Conservation (phyloP, 805 yeast genomes). For the Candida hungchunana region DNA sequence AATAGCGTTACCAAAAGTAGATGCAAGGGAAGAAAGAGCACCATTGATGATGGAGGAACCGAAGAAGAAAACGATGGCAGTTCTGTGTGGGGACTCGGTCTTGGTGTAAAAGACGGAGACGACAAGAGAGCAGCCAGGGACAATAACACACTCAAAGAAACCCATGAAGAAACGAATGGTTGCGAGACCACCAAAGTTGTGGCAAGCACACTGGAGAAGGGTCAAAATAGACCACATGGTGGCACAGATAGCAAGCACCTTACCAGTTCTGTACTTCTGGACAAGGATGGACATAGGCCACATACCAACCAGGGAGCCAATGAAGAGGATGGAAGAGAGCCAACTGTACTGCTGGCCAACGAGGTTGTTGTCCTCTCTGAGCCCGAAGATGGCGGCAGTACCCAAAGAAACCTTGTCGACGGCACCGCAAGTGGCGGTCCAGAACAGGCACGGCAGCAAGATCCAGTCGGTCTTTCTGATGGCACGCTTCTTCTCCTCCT, state of each 20-base stretch:
- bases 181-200: conserved; percentile 36
- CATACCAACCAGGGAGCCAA: conserved; percentile 40
- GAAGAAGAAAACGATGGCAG: conserved; percentile 41
- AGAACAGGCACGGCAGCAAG: conserved; percentile 34
- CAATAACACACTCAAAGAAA: conserved; percentile 35
- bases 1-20: conserved; percentile 30
- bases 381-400: conserved; percentile 44
- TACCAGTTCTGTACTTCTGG: conserved; percentile 24
- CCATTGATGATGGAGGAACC: conserved; percentile 27
- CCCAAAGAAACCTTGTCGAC: conserved; percentile 42
- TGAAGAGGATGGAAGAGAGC: conserved; percentile 37
- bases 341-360: conserved; percentile 38
- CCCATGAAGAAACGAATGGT: conserved; percentile 45
- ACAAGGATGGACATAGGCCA: conserved; percentile 32
- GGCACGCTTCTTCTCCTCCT: conserved; percentile 29
- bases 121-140: conserved; percentile 38
- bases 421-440: conserved; percentile 33
- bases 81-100: conserved; percentile 38
- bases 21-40: conserved; percentile 41
- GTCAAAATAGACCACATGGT: conserved; percentile 21
- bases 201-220: conserved; percentile 30
- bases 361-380: conserved; percentile 36
- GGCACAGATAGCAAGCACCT: conserved; percentile 23
- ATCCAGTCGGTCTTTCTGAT: conserved; percentile 36
- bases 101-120: conserved; percentile 37